phyloP scores from a whole-genome alignment of 2,329 filamentous ascomycete species.

The Penicillium concentricum region DNA sequence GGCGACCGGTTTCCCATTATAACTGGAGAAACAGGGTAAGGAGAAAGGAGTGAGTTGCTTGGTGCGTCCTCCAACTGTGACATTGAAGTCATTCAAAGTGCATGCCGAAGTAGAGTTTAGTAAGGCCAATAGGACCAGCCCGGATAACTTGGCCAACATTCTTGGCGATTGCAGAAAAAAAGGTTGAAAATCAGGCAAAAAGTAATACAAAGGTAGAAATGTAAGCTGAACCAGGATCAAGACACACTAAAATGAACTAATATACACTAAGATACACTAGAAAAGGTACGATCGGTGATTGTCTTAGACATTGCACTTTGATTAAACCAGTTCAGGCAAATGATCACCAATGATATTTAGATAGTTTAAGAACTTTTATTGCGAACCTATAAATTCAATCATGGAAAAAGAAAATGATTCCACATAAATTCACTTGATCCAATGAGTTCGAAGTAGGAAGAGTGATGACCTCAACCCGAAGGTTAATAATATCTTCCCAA shows the following conservation, averaged over 20 bases:
- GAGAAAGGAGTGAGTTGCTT: neutral
- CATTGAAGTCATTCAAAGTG: neutral
- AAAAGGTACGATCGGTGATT: neutral
- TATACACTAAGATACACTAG: neutral
- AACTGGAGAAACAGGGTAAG: neutral
- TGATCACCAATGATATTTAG: neutral
- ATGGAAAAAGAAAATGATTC: too few relatives aligned
- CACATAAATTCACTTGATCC: neutral
- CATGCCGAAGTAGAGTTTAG: neutral
- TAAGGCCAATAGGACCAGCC: neutral
- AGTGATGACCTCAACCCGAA: neutral
- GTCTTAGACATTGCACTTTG: neutral
- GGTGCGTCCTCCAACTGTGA: neutral
- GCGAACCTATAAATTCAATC: too few relatives aligned
- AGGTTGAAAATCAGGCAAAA: too few relatives aligned
- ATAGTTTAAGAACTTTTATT: too few relatives aligned
- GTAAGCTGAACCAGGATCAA: neutral
- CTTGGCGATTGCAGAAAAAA: neutral
- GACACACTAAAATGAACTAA: neutral
- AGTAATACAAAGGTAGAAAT: neutral
- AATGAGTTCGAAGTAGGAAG: too few relatives aligned
- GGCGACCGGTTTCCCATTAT: neutral
- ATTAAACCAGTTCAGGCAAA: neutral
- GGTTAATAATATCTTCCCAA: too few relatives aligned
- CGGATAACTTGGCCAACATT: neutral